Base-by-base conservation (phyloP, 257 asterid species). In the Jacaranda copaia region DNA sequence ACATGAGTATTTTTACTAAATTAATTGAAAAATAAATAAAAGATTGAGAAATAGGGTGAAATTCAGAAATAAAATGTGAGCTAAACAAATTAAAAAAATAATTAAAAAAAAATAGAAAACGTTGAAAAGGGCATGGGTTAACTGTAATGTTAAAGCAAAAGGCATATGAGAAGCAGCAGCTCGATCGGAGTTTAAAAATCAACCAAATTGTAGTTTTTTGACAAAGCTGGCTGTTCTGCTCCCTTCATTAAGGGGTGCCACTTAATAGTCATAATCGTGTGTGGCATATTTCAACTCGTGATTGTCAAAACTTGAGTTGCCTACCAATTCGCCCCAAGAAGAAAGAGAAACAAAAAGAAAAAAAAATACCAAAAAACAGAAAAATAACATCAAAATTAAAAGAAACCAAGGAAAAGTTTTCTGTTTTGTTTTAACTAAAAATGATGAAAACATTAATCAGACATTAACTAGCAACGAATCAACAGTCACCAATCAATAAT, bases 141-240 rank as follows among this genome's bases (percentile, higher is more conserved):
- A 36, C 10, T 35, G 1, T 0, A 14, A 35, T 9, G 5, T 12
- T 13, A 61, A 10, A 11, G 68, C 46, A 13, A 61, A 61, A 13
- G 68, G 6, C 70, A 65, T 18, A 40, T 65, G 70, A 65, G 52
- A 65, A 65, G 70, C 53, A 40, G 70, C 70, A 40, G 70, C 70
- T 65, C 70, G 70, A 65, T 40, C 42, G 2, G 14, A 42, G 36
- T 40, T 42, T 49, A 42, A 65, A 65, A 65, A 15, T 6, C 3
- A 15, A 12, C 46, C 16, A 61, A 35, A 12, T 61, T 11, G 19
- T 35, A 32, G 42, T 12, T 3, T 32, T 58, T 25, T 32, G 43
- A 14, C 68, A 61, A 32, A 46, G 35, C 14, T 45, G 10, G 19
- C 12, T 8, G 3, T 61, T 57, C 35, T 61, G 68, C 45, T 5